phyloP scores from a whole-genome alignment of 108 stramenopile genomes.

The Nitzschia inconspicua region DNA sequence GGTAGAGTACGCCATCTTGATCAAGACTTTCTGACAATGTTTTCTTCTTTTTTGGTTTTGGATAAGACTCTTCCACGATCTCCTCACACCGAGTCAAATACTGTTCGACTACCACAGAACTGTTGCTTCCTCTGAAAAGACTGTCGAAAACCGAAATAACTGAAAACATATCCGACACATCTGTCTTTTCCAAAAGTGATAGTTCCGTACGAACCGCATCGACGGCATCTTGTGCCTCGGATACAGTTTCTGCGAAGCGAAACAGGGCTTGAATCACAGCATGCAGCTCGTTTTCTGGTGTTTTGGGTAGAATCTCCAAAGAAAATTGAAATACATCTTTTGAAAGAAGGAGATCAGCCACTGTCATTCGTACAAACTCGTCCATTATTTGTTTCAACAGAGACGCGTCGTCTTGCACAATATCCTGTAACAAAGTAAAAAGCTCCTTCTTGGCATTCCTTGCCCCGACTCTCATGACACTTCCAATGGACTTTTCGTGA shows the following conservation, averaged over 20 bases:
- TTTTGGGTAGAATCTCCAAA: background rate
- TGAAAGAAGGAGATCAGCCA: background rate
- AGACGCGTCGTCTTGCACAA: no score
- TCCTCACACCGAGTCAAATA: no score
- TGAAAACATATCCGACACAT: constrained; percentile 7
- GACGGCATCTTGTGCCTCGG: constrained; percentile 1
- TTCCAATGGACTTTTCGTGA: no score
- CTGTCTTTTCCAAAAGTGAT: constrained; percentile 4
- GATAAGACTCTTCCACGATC: background rate
- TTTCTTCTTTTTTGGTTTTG: constrained; percentile 1
- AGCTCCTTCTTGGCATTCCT: no score
- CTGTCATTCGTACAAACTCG: no score
- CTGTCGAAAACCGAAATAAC: background rate
- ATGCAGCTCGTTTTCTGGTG: constrained; percentile 13
- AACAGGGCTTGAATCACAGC: background rate
- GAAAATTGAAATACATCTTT: constrained; percentile 2
- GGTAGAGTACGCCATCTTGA: background rate
- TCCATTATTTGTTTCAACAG: no score
- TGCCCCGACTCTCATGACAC: no score
- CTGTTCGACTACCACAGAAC: constrained; percentile 1
- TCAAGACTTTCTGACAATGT: background rate
- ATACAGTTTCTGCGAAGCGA: background rate
- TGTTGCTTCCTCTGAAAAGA: background rate
- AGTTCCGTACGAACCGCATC: constrained; percentile 4
- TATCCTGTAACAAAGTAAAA: no score